These are phyloP conservation scores for Trichoderma guizhouense DNA, from an alignment of 2,329 filamentous ascomycete genomes.

Conservation along the genomic window DNA sequence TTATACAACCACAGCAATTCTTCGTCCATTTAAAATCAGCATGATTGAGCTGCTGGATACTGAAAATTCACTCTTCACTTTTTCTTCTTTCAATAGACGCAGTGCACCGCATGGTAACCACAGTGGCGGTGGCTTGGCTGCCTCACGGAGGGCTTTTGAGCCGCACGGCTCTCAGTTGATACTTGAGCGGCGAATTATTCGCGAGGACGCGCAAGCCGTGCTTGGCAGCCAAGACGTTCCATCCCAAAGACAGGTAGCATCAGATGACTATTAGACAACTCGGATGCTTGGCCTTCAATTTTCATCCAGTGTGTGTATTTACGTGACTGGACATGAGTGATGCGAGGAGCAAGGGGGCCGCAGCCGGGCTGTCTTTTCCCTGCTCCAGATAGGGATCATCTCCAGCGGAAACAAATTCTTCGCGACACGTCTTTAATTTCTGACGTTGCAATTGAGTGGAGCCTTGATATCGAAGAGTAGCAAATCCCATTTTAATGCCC, in stretches of 20 bases:
- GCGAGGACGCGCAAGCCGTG: background rate
- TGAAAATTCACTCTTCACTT: background rate
- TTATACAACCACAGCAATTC: background rate
- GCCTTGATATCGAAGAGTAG: background rate
- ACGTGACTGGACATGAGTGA: background rate
- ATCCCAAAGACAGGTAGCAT: background rate
- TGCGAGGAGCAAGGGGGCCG: background rate
- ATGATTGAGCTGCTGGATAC: background rate
- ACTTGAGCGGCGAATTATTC: background rate
- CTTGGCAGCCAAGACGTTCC: background rate
- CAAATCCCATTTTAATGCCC: background rate
- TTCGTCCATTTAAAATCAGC: background rate
- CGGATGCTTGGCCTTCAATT: background rate
- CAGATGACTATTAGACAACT: background rate
- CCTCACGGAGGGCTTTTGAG: background rate
- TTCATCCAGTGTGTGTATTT: background rate
- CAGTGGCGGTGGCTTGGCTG: background rate
- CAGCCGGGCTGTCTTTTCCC: background rate
- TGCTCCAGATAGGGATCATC: background rate
- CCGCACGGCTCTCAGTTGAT: background rate
- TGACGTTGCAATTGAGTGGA: background rate
- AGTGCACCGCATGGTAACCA: background rate
- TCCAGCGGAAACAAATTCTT: background rate
- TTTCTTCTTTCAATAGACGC: background rate
- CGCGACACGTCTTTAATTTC: background rate